phyloP scores from a whole-genome alignment of 176 grass and related monocot species.

The Alloteropsis semialata region DNA sequence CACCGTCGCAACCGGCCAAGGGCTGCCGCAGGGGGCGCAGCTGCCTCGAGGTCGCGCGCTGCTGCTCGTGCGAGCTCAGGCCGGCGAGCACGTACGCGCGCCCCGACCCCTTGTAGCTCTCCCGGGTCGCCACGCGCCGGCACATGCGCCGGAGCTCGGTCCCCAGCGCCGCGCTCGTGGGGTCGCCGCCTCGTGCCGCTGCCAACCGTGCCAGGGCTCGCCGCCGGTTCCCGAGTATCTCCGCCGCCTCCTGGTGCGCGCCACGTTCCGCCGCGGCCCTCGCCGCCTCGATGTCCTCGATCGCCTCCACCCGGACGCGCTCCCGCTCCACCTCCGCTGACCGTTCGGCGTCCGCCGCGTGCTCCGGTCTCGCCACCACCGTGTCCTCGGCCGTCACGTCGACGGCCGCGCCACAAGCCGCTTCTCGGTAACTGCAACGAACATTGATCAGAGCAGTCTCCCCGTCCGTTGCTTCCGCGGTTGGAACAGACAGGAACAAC shows the following conservation, averaged over 20 bases:
- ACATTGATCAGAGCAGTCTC: slow-evolving; percentile 39
- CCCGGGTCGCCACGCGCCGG: slow-evolving; percentile 9
- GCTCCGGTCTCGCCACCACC: slow-evolving; percentile 14
- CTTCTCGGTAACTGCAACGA: slow-evolving; percentile 34
- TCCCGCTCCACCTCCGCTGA: slow-evolving; percentile 47
- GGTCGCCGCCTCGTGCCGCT: background rate
- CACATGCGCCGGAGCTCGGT: slow-evolving; percentile 29
- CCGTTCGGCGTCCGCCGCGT: background rate
- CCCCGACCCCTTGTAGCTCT: slow-evolving; percentile 21
- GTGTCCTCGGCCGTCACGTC: slow-evolving; percentile 26
- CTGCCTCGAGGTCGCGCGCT: slow-evolving; percentile 28
- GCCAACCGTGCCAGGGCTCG: slow-evolving; percentile 1
- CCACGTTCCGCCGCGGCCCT: slow-evolving; percentile 42
- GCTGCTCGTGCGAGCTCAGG: slow-evolving; percentile 23
- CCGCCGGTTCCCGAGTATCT: slow-evolving; percentile 28
- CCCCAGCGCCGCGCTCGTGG: slow-evolving; percentile 1
- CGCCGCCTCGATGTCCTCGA: slow-evolving; percentile 42
- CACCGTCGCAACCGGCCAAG: background rate
- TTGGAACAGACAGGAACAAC: slow-evolving; percentile 41
- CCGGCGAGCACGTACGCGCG: slow-evolving; percentile 42
- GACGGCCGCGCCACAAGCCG: background rate
- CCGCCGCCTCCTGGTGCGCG: slow-evolving; percentile 10
- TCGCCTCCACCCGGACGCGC: slow-evolving; percentile 27
- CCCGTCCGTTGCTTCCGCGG: background rate
- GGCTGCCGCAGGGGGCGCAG: background rate